Evolutionary conservation across 768 basidiomycete genomes (phyloP), one percentile per base, ranked within the genome.

Genomic region (Amanita brunnescens): DNA sequence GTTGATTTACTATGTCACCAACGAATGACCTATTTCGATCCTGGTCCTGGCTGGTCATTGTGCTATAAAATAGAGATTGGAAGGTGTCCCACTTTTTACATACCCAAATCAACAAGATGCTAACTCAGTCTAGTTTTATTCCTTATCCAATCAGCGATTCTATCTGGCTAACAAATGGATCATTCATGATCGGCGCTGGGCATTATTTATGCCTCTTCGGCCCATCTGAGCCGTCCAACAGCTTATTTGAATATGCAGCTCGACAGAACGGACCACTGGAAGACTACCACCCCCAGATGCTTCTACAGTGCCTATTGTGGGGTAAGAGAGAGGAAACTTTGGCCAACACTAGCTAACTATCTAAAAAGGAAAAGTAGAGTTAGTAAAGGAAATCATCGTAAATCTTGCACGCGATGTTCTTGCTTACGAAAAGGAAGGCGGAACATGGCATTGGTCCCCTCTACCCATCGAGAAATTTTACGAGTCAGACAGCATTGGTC

Each of bases 221-320:
- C 53, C 55, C 37, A 51, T 58, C 45, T 29, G 41, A 47, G 10
- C 37, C 55, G 3, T 18, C 55, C 0, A 75, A 76, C 57, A 81
- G 80, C 56, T 70, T 95, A 13, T 89, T 95, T 52, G 87, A 91
- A 59, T 75, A 87, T 59, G 89, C 93, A 32, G 89, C 87, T 5
- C 68, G 82, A 51, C 75, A 80, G 44, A 93, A 94, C 62, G 91
- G 91, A 0, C 93, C 95, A 3, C 67, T 97, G 32, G 79, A 82
- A 14, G 90, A 96, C 64, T 93, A 90, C 64, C 91, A 97, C 67
- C 94, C 95, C 3, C 91, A 94, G 61, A 85, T 95, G 77, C 64
- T 98, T 14, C 68, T 93, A 10, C 94, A 97, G 61, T 95, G 91
- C 62, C 71, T 97, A 49, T 69, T 96, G 6, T 95, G 92, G 93